A percentile compares a stretch with the other conserved stretches of the same genome.
Evolutionary conservation across 192 early-diverging fungal species (phyloP).

Genomic region (Mortierella hygrophila): DNA sequence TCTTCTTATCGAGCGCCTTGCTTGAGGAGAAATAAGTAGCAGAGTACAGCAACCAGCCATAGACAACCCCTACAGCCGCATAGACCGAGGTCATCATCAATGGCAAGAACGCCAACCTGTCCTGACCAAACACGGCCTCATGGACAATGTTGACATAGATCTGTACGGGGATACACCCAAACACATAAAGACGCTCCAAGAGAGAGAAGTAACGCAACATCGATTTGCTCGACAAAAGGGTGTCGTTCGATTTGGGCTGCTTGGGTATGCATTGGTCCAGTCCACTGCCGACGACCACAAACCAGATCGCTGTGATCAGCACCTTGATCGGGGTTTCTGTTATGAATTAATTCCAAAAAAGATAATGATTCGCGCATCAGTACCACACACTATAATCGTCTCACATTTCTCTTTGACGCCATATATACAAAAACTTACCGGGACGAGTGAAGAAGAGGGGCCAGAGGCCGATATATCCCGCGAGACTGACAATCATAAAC

Average conservation of each 20-base stretch:
- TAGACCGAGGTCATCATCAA: constrained; percentile 86
- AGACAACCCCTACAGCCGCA: constrained; percentile 78
- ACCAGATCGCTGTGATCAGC: constrained; percentile 57
- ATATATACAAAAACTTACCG: constrained; percentile 58
- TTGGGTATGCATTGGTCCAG: constrained; percentile 49
- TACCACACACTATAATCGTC: not conserved
- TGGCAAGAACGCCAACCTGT: constrained; percentile 80
- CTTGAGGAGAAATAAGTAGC: constrained; percentile 41
- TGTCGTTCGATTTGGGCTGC: constrained; percentile 17
- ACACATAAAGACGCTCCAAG: constrained; percentile 70
- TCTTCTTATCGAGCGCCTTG: constrained; percentile 50
- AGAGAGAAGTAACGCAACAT: constrained; percentile 32
- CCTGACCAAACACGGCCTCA: constrained; percentile 62
- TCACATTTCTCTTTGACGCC: not conserved
- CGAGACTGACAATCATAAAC: constrained; percentile 71
- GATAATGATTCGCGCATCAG: not conserved
- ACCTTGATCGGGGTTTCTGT: constrained; percentile 65
- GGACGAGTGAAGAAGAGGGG: constrained; percentile 76
- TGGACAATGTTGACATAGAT: constrained; percentile 71
- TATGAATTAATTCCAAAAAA: not conserved
- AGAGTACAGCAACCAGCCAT: constrained; percentile 73
- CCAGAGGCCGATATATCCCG: constrained; percentile 76
- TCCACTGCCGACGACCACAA: constrained; percentile 52
- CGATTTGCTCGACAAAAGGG: not conserved
- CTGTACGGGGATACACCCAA: constrained; percentile 65